Conservation (phyloP, 441 rosid species). For the Brassica balearica region DNA sequence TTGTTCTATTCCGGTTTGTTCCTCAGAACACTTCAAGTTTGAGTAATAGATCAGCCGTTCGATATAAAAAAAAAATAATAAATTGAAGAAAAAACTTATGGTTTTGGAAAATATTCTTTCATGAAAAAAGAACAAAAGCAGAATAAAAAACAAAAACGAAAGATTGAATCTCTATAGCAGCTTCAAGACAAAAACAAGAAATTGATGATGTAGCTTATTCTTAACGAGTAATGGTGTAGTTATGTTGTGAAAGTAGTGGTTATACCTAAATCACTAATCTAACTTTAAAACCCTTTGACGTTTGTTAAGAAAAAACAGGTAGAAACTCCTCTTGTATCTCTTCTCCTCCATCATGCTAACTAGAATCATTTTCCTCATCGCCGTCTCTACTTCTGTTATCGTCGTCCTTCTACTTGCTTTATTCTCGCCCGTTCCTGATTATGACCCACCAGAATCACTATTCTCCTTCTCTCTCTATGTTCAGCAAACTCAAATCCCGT, state of each 20-base stretch:
- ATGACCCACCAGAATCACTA: slow-evolving; percentile 47
- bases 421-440: slow-evolving; percentile 59
- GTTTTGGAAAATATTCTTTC: neutral
- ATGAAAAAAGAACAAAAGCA: too few species aligned
- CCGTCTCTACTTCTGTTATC: slow-evolving; percentile 52
- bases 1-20: too few species aligned
- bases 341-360: slow-evolving; percentile 55
- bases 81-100: too few species aligned
- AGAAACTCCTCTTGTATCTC: neutral
- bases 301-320: slow-evolving; percentile 11
- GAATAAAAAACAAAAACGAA: too few species aligned
- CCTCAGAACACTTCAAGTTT: too few species aligned
- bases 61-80: too few species aligned
- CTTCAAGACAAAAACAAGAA: neutral
- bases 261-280: slow-evolving; percentile 29
- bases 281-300: slow-evolving; percentile 30
- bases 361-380: slow-evolving; percentile 62
- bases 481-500: slow-evolving; percentile 53
- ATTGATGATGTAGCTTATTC: neutral
- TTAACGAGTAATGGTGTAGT: slow-evolving; percentile 28
- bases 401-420: slow-evolving; percentile 65
- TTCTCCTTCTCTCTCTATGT: slow-evolving; percentile 72
- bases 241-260: slow-evolving; percentile 32
- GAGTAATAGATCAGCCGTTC: too few species aligned
- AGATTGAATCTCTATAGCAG: slow-evolving; percentile 3